Evolutionary conservation across 1,139 yeast genomes (phyloP).

Genomic region (Protomyces pachydermus): DNA sequence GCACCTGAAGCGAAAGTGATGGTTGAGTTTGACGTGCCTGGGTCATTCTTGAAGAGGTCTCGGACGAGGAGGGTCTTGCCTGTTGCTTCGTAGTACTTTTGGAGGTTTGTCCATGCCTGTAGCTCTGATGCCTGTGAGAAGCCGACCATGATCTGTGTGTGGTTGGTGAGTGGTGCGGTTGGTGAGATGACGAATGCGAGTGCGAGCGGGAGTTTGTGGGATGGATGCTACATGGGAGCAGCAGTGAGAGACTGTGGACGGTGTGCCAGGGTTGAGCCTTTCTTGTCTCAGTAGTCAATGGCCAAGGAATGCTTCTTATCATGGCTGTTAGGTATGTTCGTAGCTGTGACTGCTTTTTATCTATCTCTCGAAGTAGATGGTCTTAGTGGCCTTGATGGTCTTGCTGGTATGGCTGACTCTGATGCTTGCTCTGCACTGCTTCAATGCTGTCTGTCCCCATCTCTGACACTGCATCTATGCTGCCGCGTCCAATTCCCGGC

Average conservation of each 20-base stretch:
- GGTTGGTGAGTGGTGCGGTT: neutral
- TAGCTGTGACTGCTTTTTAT: too few relatives aligned
- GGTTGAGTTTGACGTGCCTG: constrained; percentile 35
- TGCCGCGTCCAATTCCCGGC: too few relatives aligned
- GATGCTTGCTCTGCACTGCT: too few relatives aligned
- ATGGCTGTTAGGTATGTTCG: neutral
- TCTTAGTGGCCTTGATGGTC: too few relatives aligned
- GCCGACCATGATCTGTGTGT: constrained; percentile 39
- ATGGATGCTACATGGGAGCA: neutral
- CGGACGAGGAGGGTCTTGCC: constrained; percentile 69
- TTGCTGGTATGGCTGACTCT: too few relatives aligned
- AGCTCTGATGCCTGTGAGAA: constrained; percentile 69
- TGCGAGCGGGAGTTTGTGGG: neutral
- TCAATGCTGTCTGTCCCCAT: too few relatives aligned
- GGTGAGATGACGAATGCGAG: neutral
- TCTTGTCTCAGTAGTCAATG: neutral
- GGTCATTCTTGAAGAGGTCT: constrained; percentile 70
- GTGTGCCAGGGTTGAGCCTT: neutral
- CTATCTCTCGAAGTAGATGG: too few relatives aligned
- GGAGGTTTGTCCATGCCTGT: constrained; percentile 78
- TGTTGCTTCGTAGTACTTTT: constrained; percentile 58
- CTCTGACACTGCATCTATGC: too few relatives aligned
- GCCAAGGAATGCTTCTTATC: neutral
- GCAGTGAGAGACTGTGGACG: too few relatives aligned
- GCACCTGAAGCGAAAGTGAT: neutral